Percentiles rank a stretch among this genome's conserved stretches.
phyloP scores from a whole-genome alignment of 2,329 filamentous ascomycete species.

The Daldinia sp. region DNA sequence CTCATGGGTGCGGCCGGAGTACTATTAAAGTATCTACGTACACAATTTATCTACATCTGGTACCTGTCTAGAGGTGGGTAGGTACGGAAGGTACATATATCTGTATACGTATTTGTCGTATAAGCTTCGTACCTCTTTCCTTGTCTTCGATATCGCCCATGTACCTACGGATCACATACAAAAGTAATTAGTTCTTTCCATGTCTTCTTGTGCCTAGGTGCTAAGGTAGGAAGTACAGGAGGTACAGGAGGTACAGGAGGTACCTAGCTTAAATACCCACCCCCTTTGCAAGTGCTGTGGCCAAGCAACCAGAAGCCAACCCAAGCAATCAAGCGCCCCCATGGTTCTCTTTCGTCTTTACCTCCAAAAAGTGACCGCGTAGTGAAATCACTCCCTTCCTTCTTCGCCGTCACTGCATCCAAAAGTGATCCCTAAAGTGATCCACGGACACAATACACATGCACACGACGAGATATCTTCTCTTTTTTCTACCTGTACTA shows the following conservation, averaged over 20 bases:
- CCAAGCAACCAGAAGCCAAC: conserved; percentile 31
- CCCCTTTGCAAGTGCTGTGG: conserved; percentile 31
- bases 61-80: not conserved
- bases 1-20: not conserved
- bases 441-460: conserved; percentile 28
- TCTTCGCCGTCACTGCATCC: conserved; percentile 39
- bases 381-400: conserved; percentile 31
- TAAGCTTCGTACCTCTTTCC: not conserved
- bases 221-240: no score
- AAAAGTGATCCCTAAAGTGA: conserved; percentile 26
- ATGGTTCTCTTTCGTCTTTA: conserved; percentile 18
- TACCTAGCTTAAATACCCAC: conserved; percentile 29
- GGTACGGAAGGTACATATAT: not conserved
- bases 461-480: conserved; percentile 48
- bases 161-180: not conserved
- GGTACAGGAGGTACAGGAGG: no score
- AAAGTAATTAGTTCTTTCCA: not conserved
- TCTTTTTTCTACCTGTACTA: conserved; percentile 44
- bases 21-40: not conserved
- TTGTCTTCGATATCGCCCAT: conserved; percentile 2
- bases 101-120: not conserved
- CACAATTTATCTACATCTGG: not conserved
- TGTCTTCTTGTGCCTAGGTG: conserved; percentile 11
- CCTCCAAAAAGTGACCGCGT: conserved; percentile 25
- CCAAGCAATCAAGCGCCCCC: conserved; percentile 37